Percentiles rank a stretch among this genome's conserved stretches.
Evolutionary conservation across 2,329 filamentous ascomycete species (phyloP).

Genomic region (Neoarthrinium moseri): DNA sequence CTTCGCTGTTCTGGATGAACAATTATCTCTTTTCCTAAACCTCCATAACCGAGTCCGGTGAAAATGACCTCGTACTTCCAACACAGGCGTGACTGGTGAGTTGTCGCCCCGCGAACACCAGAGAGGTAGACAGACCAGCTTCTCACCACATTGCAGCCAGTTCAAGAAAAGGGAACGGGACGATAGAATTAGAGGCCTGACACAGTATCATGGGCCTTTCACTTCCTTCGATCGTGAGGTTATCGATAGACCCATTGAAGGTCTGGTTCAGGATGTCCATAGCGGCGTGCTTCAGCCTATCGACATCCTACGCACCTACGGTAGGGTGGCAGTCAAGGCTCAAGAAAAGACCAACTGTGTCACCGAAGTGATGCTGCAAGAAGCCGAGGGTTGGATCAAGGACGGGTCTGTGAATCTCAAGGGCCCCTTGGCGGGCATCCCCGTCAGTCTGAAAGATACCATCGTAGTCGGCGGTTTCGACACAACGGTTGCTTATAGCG

Average conservation of each 20-base stretch:
- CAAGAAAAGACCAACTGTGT: slow-evolving; percentile 87
- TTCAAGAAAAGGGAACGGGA: slow-evolving; percentile 77
- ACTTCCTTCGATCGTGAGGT: slow-evolving; percentile 64
- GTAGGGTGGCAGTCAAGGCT: slow-evolving; percentile 79
- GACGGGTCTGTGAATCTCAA: slow-evolving; percentile 65
- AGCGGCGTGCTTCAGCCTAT: slow-evolving; percentile 62
- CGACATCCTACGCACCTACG: slow-evolving; percentile 80
- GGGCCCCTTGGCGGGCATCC: slow-evolving; percentile 83
- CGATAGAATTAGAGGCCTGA: slow-evolving; percentile 65
- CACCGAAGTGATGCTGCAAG: slow-evolving; percentile 80
- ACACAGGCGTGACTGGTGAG: slow-evolving; percentile 70
- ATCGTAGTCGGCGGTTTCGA: slow-evolving; percentile 83
- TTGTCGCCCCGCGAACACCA: slow-evolving; percentile 2
- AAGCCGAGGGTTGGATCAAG: slow-evolving; percentile 71
- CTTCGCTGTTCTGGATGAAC: no score
- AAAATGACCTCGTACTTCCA: slow-evolving; percentile 59
- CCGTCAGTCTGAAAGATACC: slow-evolving; percentile 79
- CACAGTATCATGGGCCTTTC: slow-evolving; percentile 65
- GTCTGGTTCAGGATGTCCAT: slow-evolving; percentile 77
- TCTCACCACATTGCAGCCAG: slow-evolving; percentile 51
- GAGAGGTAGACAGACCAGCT: neutral
- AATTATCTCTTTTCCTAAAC: no score
- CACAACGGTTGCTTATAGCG: slow-evolving; percentile 76
- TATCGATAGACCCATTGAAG: slow-evolving; percentile 70
- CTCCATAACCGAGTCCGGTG: no score